Percentiles rank a stretch among this genome's conserved stretches.
phyloP scores from a whole-genome alignment of 371 early-diverging fungal species.

The Saksenaea vasiformis region DNA sequence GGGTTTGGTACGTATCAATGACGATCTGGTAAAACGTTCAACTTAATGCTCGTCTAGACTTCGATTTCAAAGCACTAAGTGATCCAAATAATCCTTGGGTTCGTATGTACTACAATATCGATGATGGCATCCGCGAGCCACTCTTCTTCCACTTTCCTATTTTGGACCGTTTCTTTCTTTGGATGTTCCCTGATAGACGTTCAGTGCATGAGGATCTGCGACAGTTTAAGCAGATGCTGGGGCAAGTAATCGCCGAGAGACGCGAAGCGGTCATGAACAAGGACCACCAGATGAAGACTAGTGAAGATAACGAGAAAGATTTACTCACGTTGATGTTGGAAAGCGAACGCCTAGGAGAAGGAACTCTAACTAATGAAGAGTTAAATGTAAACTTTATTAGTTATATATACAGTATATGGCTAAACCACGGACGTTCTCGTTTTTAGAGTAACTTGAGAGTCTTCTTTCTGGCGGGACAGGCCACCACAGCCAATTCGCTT shows the following conservation, averaged over 20 bases:
- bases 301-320: conserved; percentile 9
- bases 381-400: conserved; percentile 11
- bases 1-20: conserved; percentile 32
- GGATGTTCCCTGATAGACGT: conserved; percentile 27
- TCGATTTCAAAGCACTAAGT: neutral
- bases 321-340: conserved; percentile 15
- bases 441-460: conserved; percentile 26
- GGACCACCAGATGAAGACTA: neutral
- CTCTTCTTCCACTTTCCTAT: conserved; percentile 10
- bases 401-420: conserved; percentile 1
- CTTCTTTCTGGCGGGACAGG: conserved; percentile 50
- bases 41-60: neutral
- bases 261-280: conserved; percentile 7
- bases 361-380: neutral
- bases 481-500: conserved; percentile 33
- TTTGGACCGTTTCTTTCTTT: conserved; percentile 10
- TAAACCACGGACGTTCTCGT: neutral
- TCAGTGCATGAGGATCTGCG: conserved; percentile 20
- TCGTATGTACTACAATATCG: conserved; percentile 5
- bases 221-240: conserved; percentile 26
- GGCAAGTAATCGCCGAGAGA: conserved; percentile 24
- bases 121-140: conserved; percentile 1
- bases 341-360: neutral
- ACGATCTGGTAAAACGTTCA: neutral
- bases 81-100: conserved; percentile 8